Evolutionary conservation across 192 early-diverging fungal genomes (phyloP).

Genomic region (Entophlyctis luteolus): DNA sequence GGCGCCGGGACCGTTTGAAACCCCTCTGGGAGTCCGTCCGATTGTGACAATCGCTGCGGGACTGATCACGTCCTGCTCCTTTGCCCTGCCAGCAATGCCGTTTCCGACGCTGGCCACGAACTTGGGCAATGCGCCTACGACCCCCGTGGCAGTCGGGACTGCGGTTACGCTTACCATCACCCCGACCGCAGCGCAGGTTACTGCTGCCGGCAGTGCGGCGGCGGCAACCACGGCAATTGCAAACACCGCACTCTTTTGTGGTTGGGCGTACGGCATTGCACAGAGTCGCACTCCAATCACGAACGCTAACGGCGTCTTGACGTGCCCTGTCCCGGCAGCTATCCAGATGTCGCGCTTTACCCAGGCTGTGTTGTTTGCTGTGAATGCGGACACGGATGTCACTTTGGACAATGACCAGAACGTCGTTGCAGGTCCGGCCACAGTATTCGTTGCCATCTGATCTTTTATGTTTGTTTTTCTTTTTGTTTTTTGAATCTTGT

Average conservation of each 20-base stretch:
- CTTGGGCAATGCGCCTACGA: not conserved
- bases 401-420: slow-evolving; percentile 35
- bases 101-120: slow-evolving; percentile 25
- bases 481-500: too few species aligned
- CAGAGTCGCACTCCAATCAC: slow-evolving; percentile 2
- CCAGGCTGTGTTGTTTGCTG: slow-evolving; percentile 37
- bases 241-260: not conserved
- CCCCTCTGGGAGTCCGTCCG: slow-evolving; percentile 39
- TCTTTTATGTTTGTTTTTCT: too few species aligned
- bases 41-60: slow-evolving; percentile 46
- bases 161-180: not conserved
- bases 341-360: slow-evolving; percentile 8
- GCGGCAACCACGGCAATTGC: not conserved
- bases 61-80: slow-evolving; percentile 44
- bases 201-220: not conserved
- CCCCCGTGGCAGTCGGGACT: not conserved
- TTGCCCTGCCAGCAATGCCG: slow-evolving; percentile 35
- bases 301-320: not conserved
- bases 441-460: slow-evolving; percentile 24
- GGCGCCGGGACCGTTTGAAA: slow-evolving; percentile 47
- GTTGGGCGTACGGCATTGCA: slow-evolving; percentile 7
- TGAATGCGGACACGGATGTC: slow-evolving; percentile 34
- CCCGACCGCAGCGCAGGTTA: not conserved
- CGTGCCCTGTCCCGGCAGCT: slow-evolving; percentile 1
- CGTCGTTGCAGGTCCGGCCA: slow-evolving; percentile 43